Evolutionary conservation across 2,329 filamentous ascomycete species (phyloP), one percentile per base, ranked within the genome.

Genomic region (Pleomassaria siparia): DNA sequence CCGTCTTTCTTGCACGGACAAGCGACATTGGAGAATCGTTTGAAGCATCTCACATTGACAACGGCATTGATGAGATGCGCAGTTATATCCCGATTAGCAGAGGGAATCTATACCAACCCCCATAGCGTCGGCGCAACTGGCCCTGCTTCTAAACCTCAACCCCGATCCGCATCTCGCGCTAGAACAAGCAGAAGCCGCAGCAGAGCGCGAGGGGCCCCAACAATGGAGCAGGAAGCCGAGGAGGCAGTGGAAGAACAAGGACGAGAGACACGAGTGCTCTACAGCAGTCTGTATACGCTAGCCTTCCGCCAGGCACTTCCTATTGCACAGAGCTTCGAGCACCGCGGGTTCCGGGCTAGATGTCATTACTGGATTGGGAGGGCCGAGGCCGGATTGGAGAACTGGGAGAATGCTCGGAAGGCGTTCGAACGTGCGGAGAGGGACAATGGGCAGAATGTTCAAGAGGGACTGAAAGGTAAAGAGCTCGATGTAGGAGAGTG

Each of bases 341-440:
- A 43, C n/a, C 11, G 21, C 7, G 15, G 18, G 3, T 21, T 43
- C 5, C 26, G 33, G 16, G 40, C 40, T 18, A 32, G 40, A 21
- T 43, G 40, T 25, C n/a, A 4, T 6, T 43, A 33, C 18, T 43
- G 40, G 40, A 30, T 43, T 33, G 40, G 26, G 4, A 10, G 40
- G 12, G 18, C 20, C 3, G 36, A 39, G n/a, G 16, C n/a, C 12
- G 36, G 36, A 16, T 8, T 24, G 4, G 36, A 21, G 4, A 26
- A 24, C 25, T 39, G 32, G 10, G 16, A 18, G 3, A 35, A 35
- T 18, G 32, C 32, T 6, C 10, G 15, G n/a, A 18, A 6, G 13
- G 32, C n/a, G 32, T 35, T 35, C 8, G 32, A 35, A 16, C 32
- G 32, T 7, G 32, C 32, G 16, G 32, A 7, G 4, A 4, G 7